phyloP scores from a whole-genome alignment of 257 asterid species.

The Primulina huaijiensis region DNA sequence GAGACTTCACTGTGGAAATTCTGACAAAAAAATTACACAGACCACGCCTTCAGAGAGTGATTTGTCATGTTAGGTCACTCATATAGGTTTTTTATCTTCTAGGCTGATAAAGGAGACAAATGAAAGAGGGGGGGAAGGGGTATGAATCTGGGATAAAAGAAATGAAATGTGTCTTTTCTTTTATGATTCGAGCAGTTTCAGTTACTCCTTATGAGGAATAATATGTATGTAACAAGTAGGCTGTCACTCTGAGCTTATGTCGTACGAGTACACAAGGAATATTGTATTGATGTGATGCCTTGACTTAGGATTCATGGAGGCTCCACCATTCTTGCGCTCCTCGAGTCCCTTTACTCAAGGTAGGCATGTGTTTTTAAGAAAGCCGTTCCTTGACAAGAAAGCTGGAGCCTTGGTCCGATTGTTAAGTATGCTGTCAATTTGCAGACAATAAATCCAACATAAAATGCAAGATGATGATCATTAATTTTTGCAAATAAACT shows the following conservation, averaged over 20 bases:
- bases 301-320: neutral
- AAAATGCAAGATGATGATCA: neutral
- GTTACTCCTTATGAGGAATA: neutral
- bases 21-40: neutral
- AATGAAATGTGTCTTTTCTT: neutral
- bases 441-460: neutral
- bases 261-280: neutral
- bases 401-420: neutral
- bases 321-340: too few species aligned
- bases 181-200: neutral
- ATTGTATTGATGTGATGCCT: neutral
- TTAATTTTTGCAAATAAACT: too few species aligned
- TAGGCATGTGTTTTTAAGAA: too few species aligned
- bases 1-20: slow-evolving; percentile 7
- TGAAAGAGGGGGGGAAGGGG: neutral
- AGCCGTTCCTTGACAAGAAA: neutral
- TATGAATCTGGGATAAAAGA: neutral
- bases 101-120: neutral
- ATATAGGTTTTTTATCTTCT: neutral
- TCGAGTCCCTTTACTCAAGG: neutral
- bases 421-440: neutral
- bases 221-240: neutral
- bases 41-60: neutral
- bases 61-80: too few species aligned
- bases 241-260: neutral